Evolutionary conservation across 2,329 filamentous ascomycete genomes (phyloP), one percentile per base, ranked within the genome.

Genomic region (Calonectria pseudoturangicola): DNA sequence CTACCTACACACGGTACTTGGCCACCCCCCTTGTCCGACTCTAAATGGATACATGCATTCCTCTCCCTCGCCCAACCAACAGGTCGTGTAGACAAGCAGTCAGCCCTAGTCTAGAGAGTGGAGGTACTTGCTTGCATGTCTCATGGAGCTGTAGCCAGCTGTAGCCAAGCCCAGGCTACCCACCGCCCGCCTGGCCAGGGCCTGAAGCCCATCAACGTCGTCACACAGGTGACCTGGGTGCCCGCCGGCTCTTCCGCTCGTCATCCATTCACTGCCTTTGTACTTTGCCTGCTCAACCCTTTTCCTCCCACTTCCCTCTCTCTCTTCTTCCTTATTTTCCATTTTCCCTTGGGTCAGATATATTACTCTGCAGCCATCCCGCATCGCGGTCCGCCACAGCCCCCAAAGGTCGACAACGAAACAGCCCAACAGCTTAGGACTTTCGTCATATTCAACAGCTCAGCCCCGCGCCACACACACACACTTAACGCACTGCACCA

Each of bases 231-330:
- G 64, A 54, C 56, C 65, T 64, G 58, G 54, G n/a, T 60, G 60
- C 56, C 64, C 70, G 70, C 70, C 70, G 70, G 70, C 70, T 56
- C 65, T 68, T 72, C 70, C 70, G 70, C n/a, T 72, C 70, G 70
- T 72, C 70, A 72, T 72, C 56, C 70, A 67, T 64, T 43, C 51
- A 28, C 48, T 58, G 50, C 50, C 47, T 36, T 41, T 60, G 25
- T 25, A 16, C 4, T 45, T 30, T 68, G 33, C 48, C 21, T 60
- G 45, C 43, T 48, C 64, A 27, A 21, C 27, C 25, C 56, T 64
- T 58, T 64, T 48, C 18, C 21, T 33, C n/a, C 30, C 33, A 21
- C 27, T 28, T 39, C 21, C 27, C 27, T 39, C 28, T 39, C 48
- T 41, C 36, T 50, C 45, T n/a, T 27, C 25, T 41, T 63, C 30